Evolutionary conservation across 768 basidiomycete species (phyloP).

Genomic region (Auriscalpium vulgare): DNA sequence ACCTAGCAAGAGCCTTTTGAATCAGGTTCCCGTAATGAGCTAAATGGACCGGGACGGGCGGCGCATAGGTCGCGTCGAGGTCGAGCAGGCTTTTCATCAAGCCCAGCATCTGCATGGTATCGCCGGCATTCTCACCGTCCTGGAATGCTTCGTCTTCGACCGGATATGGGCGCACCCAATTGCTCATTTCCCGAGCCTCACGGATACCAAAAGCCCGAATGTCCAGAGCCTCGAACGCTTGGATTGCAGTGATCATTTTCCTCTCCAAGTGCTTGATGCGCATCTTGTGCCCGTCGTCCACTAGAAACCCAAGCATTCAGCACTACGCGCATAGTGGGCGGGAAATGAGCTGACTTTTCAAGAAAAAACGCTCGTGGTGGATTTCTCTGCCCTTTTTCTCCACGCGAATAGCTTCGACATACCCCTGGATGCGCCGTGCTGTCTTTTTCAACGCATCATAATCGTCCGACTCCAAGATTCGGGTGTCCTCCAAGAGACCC

Average conservation of each 20-base stretch:
- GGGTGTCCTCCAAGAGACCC: slow-evolving; percentile 15
- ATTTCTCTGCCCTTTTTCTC: slow-evolving; percentile 25
- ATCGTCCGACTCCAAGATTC: slow-evolving; percentile 11
- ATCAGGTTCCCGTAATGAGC: too few species aligned
- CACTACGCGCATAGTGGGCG: neutral
- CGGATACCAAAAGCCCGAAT: neutral
- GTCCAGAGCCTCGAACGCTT: neutral
- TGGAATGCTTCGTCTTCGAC: too few species aligned
- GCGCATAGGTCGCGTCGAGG: too few species aligned
- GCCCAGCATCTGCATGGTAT: too few species aligned
- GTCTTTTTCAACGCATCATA: slow-evolving; percentile 15
- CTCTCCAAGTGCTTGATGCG: neutral
- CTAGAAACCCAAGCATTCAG: neutral
- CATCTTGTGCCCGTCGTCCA: neutral
- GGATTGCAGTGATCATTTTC: neutral
- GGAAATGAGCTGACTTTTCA: slow-evolving; percentile 22
- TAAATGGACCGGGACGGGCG: too few species aligned
- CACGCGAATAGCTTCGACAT: slow-evolving; percentile 25
- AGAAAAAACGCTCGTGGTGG: slow-evolving; percentile 25
- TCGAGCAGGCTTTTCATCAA: too few species aligned
- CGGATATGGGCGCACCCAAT: neutral
- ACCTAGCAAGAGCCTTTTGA: too few species aligned
- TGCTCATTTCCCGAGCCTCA: too few species aligned
- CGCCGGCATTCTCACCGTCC: too few species aligned
- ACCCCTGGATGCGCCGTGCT: slow-evolving; percentile 18